Percentiles rank a stretch among this genome's conserved stretches.
phyloP scores from a whole-genome alignment of 202 grass and related monocot species.

The Zizania palustris region DNA sequence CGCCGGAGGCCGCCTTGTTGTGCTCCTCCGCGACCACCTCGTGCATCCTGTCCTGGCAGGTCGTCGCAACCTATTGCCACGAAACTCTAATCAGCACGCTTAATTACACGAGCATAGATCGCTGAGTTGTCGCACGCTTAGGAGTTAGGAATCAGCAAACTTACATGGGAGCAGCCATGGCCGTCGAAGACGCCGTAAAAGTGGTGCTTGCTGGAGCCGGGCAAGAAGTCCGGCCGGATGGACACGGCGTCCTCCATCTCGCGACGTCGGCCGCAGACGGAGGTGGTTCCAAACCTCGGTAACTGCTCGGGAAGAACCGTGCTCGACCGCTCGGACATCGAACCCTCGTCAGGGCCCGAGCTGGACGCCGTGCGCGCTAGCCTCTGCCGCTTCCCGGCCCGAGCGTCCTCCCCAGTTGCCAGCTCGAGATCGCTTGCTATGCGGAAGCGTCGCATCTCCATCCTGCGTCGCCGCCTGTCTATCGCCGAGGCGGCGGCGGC shows the following conservation, averaged over 20 bases:
- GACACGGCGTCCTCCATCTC: constrained; percentile 96
- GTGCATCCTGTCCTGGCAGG: constrained; percentile 76
- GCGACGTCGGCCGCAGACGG: constrained; percentile 77
- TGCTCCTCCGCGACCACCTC: constrained; percentile 71
- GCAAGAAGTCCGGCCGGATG: constrained; percentile 60
- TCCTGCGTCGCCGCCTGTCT: constrained; percentile 50
- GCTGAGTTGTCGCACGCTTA: background rate
- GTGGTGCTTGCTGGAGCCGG: constrained; percentile 43
- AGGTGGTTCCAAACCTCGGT: constrained; percentile 57
- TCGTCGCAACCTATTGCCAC: constrained; percentile 56
- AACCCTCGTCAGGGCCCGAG: constrained; percentile 10
- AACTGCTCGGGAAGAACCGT: background rate
- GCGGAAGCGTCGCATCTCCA: constrained; percentile 63
- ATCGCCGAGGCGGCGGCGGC: constrained; percentile 32
- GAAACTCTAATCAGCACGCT: constrained; percentile 20
- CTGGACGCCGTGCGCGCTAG: constrained; percentile 35
- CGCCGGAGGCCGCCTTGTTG: background rate
- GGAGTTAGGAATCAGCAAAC: background rate
- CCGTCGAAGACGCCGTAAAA: constrained; percentile 95
- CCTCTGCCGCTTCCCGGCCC: constrained; percentile 38
- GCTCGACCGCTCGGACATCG: background rate
- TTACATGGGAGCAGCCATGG: constrained; percentile 93
- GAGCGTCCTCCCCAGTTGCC: constrained; percentile 25
- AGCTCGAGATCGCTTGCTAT: constrained; percentile 41
- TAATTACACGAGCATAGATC: background rate